Conservation (phyloP, 192 early-diverging fungal genomes). For the Endogone sp. region DNA sequence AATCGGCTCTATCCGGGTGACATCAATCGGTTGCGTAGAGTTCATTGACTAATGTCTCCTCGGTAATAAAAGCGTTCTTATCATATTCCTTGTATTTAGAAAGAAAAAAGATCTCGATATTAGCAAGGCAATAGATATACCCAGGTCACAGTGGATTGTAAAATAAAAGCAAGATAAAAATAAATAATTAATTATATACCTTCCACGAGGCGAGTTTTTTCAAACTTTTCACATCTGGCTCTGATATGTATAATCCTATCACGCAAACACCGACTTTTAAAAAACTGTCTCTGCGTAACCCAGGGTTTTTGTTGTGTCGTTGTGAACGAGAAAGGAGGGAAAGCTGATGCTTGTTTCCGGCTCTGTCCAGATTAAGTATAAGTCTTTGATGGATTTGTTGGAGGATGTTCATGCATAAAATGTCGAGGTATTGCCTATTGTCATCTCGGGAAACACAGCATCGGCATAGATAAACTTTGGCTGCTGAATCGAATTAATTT, state of each 20-base stretch:
- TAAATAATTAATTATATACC: constrained; percentile 9
- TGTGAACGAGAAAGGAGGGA: neutral
- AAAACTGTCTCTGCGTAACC: constrained; percentile 50
- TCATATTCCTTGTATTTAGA: constrained; percentile 20
- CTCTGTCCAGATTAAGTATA: constrained; percentile 29
- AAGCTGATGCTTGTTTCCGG: constrained; percentile 16
- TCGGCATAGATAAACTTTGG: neutral
- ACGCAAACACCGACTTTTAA: constrained; percentile 51
- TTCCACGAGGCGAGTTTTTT: constrained; percentile 25
- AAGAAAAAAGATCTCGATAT: neutral
- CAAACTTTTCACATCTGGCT: constrained; percentile 38
- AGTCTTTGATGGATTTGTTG: constrained; percentile 5
- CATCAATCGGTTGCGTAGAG: constrained; percentile 36
- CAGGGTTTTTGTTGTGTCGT: constrained; percentile 6
- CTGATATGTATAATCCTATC: constrained; percentile 43
- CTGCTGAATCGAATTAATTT: too few species aligned
- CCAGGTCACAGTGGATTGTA: neutral
- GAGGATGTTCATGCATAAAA: neutral
- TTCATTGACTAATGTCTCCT: constrained; percentile 20
- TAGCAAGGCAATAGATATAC: neutral
- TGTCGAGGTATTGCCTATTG: neutral
- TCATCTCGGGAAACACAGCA: neutral
- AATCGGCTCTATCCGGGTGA: constrained; percentile 38
- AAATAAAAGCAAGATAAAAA: neutral
- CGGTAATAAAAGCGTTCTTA: constrained; percentile 25